A percentile compares a stretch with the other conserved stretches of the same genome.
These are phyloP conservation scores for Phytophthora pisi DNA, from an alignment of 352 stramenopile genomes.

Conservation along the genomic window DNA sequence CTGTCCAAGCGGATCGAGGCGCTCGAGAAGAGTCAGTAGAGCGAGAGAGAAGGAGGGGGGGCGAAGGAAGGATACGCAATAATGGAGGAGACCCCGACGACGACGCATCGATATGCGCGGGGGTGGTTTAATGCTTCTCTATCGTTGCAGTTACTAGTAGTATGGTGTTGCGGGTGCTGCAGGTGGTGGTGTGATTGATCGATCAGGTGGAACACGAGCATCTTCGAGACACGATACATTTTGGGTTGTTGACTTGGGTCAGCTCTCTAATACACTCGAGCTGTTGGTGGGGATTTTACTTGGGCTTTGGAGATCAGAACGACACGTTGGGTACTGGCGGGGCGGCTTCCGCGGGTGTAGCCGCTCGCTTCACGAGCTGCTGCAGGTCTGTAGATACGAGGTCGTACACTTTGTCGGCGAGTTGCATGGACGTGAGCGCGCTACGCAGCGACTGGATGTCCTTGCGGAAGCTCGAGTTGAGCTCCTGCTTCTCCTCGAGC, in stretches of 20 bases:
- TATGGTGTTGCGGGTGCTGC: neutral
- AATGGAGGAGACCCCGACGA: constrained; percentile 23
- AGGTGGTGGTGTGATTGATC: neutral
- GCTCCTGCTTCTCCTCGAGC: constrained; percentile 62
- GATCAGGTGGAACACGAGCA: neutral
- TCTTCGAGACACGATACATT: neutral
- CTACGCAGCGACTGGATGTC: constrained; percentile 73
- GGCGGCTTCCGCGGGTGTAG: constrained; percentile 14
- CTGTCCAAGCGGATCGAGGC: constrained; percentile 78
- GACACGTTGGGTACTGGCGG: constrained; percentile 2
- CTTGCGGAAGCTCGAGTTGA: constrained; percentile 61
- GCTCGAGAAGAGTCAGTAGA: constrained; percentile 74
- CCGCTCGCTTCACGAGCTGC: constrained; percentile 39
- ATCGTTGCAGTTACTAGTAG: constrained; percentile 4
- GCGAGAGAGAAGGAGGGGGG: neutral
- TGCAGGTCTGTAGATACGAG: constrained; percentile 58
- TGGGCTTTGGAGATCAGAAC: constrained; percentile 12
- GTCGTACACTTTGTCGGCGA: constrained; percentile 68
- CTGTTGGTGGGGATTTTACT: constrained; percentile 12
- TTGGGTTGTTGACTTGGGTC: neutral
- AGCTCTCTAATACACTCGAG: constrained; percentile 20
- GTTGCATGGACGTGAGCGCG: constrained; percentile 65
- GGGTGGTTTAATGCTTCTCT: constrained; percentile 20
- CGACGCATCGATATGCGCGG: neutral
- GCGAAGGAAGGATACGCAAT: constrained; percentile 3